phyloP scores from a whole-genome alignment of 2,329 filamentous ascomycete genomes.

The Fusarium lateritium region DNA sequence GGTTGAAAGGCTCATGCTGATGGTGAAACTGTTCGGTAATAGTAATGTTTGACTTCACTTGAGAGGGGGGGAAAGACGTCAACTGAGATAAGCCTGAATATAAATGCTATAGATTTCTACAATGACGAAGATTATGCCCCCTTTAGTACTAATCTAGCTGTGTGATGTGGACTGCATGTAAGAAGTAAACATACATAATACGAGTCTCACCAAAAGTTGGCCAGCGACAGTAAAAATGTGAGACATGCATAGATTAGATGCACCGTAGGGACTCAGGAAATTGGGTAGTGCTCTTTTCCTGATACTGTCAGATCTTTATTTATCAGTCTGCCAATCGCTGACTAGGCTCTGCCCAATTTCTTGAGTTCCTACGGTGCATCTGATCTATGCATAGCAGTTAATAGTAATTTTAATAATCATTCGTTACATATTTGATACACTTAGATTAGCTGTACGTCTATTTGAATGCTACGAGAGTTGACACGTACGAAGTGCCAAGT shows the following conservation, averaged over 20 bases:
- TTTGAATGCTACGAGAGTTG: no score
- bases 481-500: no score
- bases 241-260: background rate
- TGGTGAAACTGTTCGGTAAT: background rate
- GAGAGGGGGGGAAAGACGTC: background rate
- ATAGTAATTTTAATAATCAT: no score
- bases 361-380: no score
- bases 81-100: background rate
- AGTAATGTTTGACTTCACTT: no score
- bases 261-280: no score
- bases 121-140: background rate
- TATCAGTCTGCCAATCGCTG: no score
- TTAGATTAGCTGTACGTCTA: no score
- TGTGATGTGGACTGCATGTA: conserved; percentile 12
- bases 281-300: no score
- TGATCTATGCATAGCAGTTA: background rate
- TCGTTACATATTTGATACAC: no score
- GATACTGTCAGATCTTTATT: no score
- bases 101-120: background rate
- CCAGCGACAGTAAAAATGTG: background rate
- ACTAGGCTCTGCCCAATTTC: no score
- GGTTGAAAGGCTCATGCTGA: background rate
- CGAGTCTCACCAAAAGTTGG: background rate
- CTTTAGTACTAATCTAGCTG: background rate
- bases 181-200: conserved; percentile 4